phyloP scores from a whole-genome alignment of 2,329 filamentous ascomycete species.

The Byssothecium circinans region DNA sequence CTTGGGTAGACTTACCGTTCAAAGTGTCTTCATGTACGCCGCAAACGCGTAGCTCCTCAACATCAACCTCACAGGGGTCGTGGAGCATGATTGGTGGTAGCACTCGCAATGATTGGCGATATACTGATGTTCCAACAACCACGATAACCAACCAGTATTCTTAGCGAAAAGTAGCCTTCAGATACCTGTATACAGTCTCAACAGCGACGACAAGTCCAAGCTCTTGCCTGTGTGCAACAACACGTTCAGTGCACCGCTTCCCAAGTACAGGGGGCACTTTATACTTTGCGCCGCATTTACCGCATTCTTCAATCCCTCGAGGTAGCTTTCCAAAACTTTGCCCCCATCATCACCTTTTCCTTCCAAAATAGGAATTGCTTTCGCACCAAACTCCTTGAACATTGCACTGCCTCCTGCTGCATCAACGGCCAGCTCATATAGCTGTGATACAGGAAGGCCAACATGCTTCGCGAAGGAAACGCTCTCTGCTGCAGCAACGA shows the following conservation, averaged over 20 bases:
- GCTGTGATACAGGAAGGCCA: conserved; percentile 39
- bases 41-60: no score
- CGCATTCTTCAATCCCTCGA: conserved; percentile 30
- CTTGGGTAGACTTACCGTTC: no score
- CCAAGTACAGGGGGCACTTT: conserved; percentile 40
- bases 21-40: no score
- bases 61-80: no score
- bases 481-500: conserved; percentile 42
- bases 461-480: conserved; percentile 43
- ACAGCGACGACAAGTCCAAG: conserved; percentile 21
- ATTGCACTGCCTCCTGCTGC: conserved; percentile 42
- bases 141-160: no score
- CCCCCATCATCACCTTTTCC: conserved; percentile 25
- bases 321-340: conserved; percentile 20
- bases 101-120: no score
- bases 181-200: conserved; percentile 26
- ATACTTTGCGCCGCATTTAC: conserved; percentile 37
- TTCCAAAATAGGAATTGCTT: conserved; percentile 37
- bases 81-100: no score
- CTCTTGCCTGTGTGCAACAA: conserved; percentile 31
- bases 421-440: conserved; percentile 41
- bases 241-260: conserved; percentile 35
- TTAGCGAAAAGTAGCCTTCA: background rate
- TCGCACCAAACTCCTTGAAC: conserved; percentile 35
- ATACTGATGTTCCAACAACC: no score